Conservation (phyloP, 2,329 filamentous ascomycete genomes). For the Fusarium liriodendri region DNA sequence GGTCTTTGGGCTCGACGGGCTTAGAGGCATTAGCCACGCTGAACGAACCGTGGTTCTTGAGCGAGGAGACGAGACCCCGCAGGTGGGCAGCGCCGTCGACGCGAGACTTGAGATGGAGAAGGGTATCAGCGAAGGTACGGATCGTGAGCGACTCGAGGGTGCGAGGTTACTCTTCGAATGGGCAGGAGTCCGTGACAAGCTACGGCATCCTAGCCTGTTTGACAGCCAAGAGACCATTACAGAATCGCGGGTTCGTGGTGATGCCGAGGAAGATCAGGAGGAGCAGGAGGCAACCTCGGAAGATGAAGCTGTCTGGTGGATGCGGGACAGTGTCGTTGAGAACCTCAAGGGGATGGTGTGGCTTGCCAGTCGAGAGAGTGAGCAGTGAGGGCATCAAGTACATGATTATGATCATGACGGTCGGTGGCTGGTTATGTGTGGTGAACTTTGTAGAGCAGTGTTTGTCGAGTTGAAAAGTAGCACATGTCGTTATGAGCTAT, state of each 20-base stretch:
- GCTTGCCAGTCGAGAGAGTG: constrained; percentile 57
- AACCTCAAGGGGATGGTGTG: constrained; percentile 66
- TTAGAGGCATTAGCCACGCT: constrained; percentile 66
- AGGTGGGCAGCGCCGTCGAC: constrained; percentile 71
- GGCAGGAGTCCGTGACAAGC: constrained; percentile 58
- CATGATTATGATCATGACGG: neutral
- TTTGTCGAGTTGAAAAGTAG: neutral
- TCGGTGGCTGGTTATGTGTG: neutral
- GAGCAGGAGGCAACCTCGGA: constrained; percentile 37
- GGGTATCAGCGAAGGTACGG: constrained; percentile 55
- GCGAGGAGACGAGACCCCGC: constrained; percentile 60
- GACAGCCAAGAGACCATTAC: constrained; percentile 52
- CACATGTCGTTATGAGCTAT: constrained; percentile 32
- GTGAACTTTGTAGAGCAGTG: neutral
- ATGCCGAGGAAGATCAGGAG: constrained; percentile 29
- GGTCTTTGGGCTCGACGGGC: constrained; percentile 75
- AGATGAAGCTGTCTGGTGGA: constrained; percentile 61
- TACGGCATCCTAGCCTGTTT: constrained; percentile 41
- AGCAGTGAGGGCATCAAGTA: constrained; percentile 34
- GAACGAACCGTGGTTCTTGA: constrained; percentile 74
- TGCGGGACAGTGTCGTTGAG: constrained; percentile 66
- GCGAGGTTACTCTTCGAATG: constrained; percentile 67
- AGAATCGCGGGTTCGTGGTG: constrained; percentile 34
- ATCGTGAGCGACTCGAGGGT: constrained; percentile 58
- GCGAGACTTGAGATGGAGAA: constrained; percentile 74